phyloP scores from a whole-genome alignment of 352 stramenopile genomes.

The Pythium myriotylum region DNA sequence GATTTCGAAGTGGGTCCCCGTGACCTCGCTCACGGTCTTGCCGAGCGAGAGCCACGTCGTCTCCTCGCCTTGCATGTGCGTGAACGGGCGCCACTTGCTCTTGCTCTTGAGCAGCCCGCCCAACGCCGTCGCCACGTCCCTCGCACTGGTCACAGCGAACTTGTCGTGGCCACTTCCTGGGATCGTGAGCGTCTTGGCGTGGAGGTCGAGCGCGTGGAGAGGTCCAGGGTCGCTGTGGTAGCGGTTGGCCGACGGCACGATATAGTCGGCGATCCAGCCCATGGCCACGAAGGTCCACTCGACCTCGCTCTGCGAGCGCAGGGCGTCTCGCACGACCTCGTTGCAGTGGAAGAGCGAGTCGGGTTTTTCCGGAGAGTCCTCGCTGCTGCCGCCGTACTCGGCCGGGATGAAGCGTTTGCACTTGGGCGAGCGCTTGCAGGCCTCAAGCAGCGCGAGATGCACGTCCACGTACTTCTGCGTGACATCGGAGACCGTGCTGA shows the following conservation, averaged over 20 bases:
- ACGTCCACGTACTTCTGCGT: slow-evolving; percentile 9
- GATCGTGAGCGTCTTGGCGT: slow-evolving; percentile 37
- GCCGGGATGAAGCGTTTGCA: slow-evolving; percentile 53
- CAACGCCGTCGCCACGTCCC: slow-evolving; percentile 29
- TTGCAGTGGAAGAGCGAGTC: slow-evolving; percentile 19
- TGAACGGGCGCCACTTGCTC: slow-evolving; percentile 36
- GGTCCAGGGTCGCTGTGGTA: slow-evolving; percentile 27
- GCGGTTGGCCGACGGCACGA: slow-evolving; percentile 34
- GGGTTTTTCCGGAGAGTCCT: slow-evolving; percentile 27
- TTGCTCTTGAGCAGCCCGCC: slow-evolving; percentile 2
- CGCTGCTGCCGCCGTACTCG: slow-evolving; percentile 39
- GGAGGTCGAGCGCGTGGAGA: slow-evolving; percentile 26
- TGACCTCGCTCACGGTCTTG: slow-evolving; percentile 27
- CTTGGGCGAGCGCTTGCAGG: slow-evolving; percentile 35
- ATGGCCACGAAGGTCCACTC: slow-evolving; percentile 41
- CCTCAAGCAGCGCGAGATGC: slow-evolving; percentile 33
- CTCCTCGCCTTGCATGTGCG: slow-evolving; percentile 36
- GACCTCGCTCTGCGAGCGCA: slow-evolving; percentile 33
- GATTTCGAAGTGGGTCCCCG: too few relatives aligned
- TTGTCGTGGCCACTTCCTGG: slow-evolving; percentile 33
- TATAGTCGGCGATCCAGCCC: slow-evolving; percentile 37
- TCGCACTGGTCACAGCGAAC: slow-evolving; percentile 31
- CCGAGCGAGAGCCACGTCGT: slow-evolving; percentile 38
- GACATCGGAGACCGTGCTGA: slow-evolving; percentile 16
- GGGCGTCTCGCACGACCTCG: slow-evolving; percentile 18